Evolutionary conservation across 257 asterid genomes (phyloP).

Genomic region (Nicotiana paniculata): DNA sequence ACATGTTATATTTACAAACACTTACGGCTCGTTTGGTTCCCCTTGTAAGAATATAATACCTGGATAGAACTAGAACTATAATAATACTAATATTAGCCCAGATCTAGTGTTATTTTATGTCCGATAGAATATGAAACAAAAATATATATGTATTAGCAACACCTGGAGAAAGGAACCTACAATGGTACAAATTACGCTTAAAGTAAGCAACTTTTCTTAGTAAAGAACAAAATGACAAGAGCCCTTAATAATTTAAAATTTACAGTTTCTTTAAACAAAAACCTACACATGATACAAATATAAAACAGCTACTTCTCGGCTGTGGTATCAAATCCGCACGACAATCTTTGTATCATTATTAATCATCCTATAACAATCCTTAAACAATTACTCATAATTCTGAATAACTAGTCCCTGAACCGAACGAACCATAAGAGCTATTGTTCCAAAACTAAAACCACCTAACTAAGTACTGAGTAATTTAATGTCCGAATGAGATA

Average conservation of each 20-base stretch:
- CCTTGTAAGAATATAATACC: neutral
- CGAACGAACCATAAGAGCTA: neutral
- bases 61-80: neutral
- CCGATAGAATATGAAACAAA: no score
- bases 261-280: no score
- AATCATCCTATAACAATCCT: neutral
- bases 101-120: neutral
- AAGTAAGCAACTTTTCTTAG: neutral
- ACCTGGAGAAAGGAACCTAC: neutral
- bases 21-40: neutral
- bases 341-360: neutral
- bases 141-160: neutral
- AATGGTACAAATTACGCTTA: neutral
- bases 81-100: neutral
- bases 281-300: neutral
- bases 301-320: neutral
- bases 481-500: neutral
- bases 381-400: neutral
- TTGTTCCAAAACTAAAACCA: neutral
- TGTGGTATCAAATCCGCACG: neutral
- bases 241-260: neutral
- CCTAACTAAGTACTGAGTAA: neutral
- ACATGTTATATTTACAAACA: neutral
- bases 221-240: neutral
- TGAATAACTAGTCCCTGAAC: neutral